Conservation (phyloP, 1,139 yeast species). For the Geotrichum klebahnii region DNA sequence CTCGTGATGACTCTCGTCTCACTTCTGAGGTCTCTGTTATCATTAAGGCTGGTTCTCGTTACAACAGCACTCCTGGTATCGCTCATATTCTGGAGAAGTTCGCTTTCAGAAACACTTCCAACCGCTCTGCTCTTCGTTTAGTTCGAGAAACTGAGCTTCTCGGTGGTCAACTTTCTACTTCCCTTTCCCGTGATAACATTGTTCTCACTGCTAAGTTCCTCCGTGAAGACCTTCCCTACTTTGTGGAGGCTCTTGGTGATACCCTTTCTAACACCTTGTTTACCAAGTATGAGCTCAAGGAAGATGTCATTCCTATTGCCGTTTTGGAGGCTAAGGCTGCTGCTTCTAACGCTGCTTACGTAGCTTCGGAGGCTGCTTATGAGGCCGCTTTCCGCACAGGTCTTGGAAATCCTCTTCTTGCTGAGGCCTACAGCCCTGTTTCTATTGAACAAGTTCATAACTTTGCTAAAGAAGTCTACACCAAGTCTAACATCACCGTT, state of each 20-base stretch:
- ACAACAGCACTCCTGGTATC: conserved; percentile 66
- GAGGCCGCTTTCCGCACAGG: conserved; percentile 81
- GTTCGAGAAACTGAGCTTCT: conserved; percentile 92
- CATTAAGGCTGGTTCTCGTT: conserved; percentile 83
- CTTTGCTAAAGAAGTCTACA: conserved; percentile 66
- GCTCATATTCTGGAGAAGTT: conserved; percentile 82
- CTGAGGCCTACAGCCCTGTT: conserved; percentile 58
- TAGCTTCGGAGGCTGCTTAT: conserved; percentile 77
- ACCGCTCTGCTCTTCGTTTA: conserved; percentile 85
- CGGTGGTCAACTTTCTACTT: conserved; percentile 72
- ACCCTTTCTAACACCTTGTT: conserved; percentile 67
- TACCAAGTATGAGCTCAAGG: conserved; percentile 71
- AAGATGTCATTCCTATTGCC: conserved; percentile 78
- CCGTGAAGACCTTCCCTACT: conserved; percentile 85
- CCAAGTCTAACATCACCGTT: conserved; percentile 65
- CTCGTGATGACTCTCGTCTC: conserved; percentile 47
- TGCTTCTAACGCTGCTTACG: conserved; percentile 49
- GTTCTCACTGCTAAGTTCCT: conserved; percentile 76
- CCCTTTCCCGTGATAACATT: conserved; percentile 78
- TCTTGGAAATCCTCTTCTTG: conserved; percentile 77
- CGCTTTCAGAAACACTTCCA: conserved; percentile 73
- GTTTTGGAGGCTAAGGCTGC: conserved; percentile 49
- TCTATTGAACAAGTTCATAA: conserved; percentile 61
- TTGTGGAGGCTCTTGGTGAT: conserved; percentile 79
- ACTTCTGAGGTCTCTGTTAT: conserved; percentile 76